Evolutionary conservation across 306 rosid species (phyloP).

Genomic region (Dalbergia oliveri): DNA sequence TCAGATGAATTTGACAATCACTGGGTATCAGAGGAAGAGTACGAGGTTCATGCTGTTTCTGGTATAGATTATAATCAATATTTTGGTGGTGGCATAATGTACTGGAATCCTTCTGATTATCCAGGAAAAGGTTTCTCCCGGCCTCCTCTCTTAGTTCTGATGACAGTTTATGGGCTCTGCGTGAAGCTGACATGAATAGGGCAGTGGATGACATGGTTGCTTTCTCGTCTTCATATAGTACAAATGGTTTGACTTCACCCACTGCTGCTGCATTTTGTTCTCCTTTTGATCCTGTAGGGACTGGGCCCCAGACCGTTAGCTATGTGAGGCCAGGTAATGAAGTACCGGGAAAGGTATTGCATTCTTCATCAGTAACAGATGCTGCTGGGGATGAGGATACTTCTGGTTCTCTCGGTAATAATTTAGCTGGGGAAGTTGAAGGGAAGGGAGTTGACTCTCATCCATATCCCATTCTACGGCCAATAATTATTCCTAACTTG

Average conservation of each 20-base stretch:
- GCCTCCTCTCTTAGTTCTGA: slow-evolving; percentile 96
- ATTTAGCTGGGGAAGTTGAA: slow-evolving; percentile 73
- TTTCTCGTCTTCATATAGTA: slow-evolving; percentile 87
- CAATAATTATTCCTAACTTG: slow-evolving; percentile 83
- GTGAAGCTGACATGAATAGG: slow-evolving; percentile 94
- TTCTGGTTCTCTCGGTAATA: slow-evolving; percentile 67
- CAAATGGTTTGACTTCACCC: slow-evolving; percentile 90
- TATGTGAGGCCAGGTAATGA: slow-evolving; percentile 84
- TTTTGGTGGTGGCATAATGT: slow-evolving; percentile 98
- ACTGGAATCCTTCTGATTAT: slow-evolving; percentile 93
- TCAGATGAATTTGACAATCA: slow-evolving; percentile 86
- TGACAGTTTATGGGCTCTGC: slow-evolving; percentile 97
- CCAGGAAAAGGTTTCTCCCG: slow-evolving; percentile 88
- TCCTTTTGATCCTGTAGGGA: slow-evolving; percentile 82
- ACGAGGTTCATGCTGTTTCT: slow-evolving; percentile 89
- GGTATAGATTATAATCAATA: slow-evolving; percentile 89
- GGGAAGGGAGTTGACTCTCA: slow-evolving; percentile 72
- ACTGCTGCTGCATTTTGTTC: slow-evolving; percentile 88
- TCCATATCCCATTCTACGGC: slow-evolving; percentile 86
- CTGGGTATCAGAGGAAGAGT: slow-evolving; percentile 93
- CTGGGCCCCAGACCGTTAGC: slow-evolving; percentile 79
- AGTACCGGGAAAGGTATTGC: slow-evolving; percentile 76
- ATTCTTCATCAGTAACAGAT: slow-evolving; percentile 77
- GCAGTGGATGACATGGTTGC: slow-evolving; percentile 99
- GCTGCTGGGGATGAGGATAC: slow-evolving; percentile 68